Conservation (phyloP, 2,329 filamentous ascomycete genomes). For the Podosphaera aphanis region DNA sequence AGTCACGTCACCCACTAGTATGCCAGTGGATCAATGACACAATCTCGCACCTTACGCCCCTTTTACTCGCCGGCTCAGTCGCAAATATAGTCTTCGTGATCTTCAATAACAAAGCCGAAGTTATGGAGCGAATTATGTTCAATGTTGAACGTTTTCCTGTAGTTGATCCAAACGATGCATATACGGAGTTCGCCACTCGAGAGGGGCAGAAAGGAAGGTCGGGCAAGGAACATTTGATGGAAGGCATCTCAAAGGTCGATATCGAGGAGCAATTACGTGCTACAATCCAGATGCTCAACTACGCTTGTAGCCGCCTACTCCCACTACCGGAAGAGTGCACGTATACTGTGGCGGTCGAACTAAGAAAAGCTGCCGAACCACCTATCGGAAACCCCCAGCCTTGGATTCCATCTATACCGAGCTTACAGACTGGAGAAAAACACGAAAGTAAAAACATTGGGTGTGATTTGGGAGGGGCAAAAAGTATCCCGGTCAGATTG, state of each 20-base stretch:
- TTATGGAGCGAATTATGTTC: slow-evolving; percentile 21
- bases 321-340: slow-evolving; percentile 41
- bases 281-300: slow-evolving; percentile 36
- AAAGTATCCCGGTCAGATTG: slow-evolving; percentile 34
- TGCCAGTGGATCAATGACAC: slow-evolving; percentile 48
- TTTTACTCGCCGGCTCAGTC: slow-evolving; percentile 30
- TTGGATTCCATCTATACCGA: slow-evolving; percentile 32
- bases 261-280: slow-evolving; percentile 52
- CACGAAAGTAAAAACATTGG: slow-evolving; percentile 10
- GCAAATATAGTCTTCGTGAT: slow-evolving; percentile 18
- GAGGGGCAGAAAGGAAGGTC: slow-evolving; percentile 3
- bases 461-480: slow-evolving; percentile 25
- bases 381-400: slow-evolving; percentile 38
- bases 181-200: slow-evolving; percentile 16
- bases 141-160: slow-evolving; percentile 19
- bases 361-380: slow-evolving; percentile 33
- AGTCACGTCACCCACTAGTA: slow-evolving; percentile 45
- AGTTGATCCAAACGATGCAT: slow-evolving; percentile 15
- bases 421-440: slow-evolving; percentile 16
- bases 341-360: slow-evolving; percentile 54
- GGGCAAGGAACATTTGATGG: background rate
- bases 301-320: slow-evolving; percentile 31
- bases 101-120: slow-evolving; percentile 14
- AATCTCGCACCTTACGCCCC: slow-evolving; percentile 32
- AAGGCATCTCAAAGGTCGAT: slow-evolving; percentile 23